These are phyloP conservation scores for Talinum fruticosum DNA, from an alignment of 148 eudicot genomes.

Conservation along the genomic window DNA sequence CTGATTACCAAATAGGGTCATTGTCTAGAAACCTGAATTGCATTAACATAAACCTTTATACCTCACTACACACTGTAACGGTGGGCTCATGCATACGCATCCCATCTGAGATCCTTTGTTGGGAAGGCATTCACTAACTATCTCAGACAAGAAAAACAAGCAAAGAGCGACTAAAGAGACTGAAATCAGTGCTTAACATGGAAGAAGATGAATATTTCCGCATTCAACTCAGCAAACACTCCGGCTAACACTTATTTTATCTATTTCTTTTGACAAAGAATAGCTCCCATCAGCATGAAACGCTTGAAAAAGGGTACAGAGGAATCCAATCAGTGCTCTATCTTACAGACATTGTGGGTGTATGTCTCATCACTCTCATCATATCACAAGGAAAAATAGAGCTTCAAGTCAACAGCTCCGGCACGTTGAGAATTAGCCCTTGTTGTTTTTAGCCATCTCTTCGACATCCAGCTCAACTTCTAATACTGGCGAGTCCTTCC, in stretches of 20 bases:
- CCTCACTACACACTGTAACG: neutral
- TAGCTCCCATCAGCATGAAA: neutral
- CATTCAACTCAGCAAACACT: neutral
- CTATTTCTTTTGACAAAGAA: neutral
- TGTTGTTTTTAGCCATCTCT: conserved; percentile 85
- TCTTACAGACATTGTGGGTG: neutral
- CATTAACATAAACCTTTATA: too few relatives aligned
- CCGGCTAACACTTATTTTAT: neutral
- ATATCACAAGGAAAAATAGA: neutral
- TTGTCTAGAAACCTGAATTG: too few relatives aligned
- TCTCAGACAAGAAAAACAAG: too few relatives aligned
- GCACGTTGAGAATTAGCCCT: conserved; percentile 24
- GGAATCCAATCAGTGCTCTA: neutral
- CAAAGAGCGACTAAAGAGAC: too few relatives aligned
- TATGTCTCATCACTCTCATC: neutral
- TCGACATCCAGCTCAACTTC: conserved; percentile 90
- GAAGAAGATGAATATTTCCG: neutral
- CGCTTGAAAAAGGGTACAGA: neutral
- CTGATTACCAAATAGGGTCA: too few relatives aligned
- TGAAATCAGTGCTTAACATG: neutral
- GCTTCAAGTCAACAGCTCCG: neutral
- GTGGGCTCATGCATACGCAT: neutral
- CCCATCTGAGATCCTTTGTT: neutral
- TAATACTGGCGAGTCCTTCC: conserved; percentile 63
- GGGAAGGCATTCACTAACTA: neutral